These are phyloP conservation scores for Termitomyces bulborhizus DNA, from an alignment of 768 basidiomycete species.

Conservation along the genomic window DNA sequence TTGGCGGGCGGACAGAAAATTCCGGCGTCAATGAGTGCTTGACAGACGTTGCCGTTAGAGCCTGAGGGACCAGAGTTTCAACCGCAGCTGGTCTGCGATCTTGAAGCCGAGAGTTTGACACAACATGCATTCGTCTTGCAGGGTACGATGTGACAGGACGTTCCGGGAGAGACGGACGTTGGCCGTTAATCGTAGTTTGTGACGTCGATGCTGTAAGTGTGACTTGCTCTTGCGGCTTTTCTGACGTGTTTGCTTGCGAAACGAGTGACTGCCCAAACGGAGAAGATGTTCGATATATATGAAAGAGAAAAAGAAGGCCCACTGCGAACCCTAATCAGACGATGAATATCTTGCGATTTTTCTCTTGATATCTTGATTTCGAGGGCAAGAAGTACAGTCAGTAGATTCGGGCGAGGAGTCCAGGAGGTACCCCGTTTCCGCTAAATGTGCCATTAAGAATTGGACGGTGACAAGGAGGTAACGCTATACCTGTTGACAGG, in stretches of 20 bases:
- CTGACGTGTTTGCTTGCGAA: slow-evolving; percentile 11
- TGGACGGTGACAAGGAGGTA: not conserved
- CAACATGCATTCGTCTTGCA: slow-evolving; percentile 11
- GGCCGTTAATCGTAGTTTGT: slow-evolving; percentile 1
- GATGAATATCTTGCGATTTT: slow-evolving; percentile 27
- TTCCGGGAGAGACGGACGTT: slow-evolving; percentile 2
- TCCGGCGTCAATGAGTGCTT: slow-evolving; percentile 19
- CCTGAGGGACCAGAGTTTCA: not conserved
- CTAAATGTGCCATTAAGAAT: slow-evolving; percentile 20
- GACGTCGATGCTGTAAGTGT: not conserved
- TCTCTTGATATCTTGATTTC: slow-evolving; percentile 19
- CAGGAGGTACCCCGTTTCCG: slow-evolving; percentile 35
- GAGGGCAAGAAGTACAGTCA: slow-evolving; percentile 25
- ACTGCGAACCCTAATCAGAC: slow-evolving; percentile 53
- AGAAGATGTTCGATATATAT: slow-evolving; percentile 33
- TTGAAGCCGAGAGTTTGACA: slow-evolving; percentile 5
- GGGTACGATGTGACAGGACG: slow-evolving; percentile 7
- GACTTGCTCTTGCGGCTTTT: slow-evolving; percentile 8
- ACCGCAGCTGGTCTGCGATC: not conserved
- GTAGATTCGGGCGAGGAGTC: slow-evolving; percentile 35
- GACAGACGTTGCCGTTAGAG: slow-evolving; percentile 2
- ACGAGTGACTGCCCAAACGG: slow-evolving; percentile 39
- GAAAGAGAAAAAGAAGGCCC: slow-evolving; percentile 31
- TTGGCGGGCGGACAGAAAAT: slow-evolving; percentile 24
- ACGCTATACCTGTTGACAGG: slow-evolving; percentile 32